Evolutionary conservation across 2,329 filamentous ascomycete genomes (phyloP).

Genomic region (Ceratocystis cubensis): DNA sequence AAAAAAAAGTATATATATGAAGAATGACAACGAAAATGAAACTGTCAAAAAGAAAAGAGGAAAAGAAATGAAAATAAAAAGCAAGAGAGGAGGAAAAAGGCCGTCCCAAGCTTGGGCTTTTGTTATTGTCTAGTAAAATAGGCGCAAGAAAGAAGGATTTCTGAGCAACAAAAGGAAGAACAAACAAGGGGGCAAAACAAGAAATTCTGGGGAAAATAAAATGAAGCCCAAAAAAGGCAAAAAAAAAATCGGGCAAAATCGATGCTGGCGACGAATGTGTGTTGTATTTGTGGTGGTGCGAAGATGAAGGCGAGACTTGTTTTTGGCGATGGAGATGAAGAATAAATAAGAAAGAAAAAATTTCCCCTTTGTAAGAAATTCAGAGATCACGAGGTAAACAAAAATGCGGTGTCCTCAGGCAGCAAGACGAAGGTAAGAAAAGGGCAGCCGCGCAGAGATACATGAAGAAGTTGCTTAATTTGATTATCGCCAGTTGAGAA

Average conservation of each 20-base stretch:
- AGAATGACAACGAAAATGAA: constrained; percentile 11
- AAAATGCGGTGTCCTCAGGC: not conserved
- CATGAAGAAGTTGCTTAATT: not conserved
- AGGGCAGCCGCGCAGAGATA: not conserved
- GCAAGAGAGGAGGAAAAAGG: constrained; percentile 7
- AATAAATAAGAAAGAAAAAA: not conserved
- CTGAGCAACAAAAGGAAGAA: constrained; percentile 6
- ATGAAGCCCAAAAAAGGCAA: constrained; percentile 3
- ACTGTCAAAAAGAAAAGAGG: constrained; percentile 1
- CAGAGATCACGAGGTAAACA: constrained; percentile 5
- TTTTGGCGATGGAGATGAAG: not conserved
- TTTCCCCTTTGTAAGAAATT: not conserved
- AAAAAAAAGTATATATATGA: constrained; percentile 11
- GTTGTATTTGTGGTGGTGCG: not conserved
- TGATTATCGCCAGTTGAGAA: not conserved
- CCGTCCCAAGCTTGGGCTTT: constrained; percentile 3
- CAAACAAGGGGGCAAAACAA: constrained; percentile 1
- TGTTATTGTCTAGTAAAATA: constrained; percentile 15
- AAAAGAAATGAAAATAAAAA: constrained; percentile 11
- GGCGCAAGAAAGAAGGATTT: constrained; percentile 1
- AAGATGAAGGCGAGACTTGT: not conserved
- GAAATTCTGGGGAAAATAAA: constrained; percentile 9
- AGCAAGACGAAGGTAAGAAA: not conserved
- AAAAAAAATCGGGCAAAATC: not conserved
- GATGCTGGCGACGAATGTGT: not conserved